A percentile compares a stretch with the other conserved stretches of the same genome.
These are phyloP conservation scores for Coemansia sp. DNA, from an alignment of 192 early-diverging fungal genomes.

Conservation along the genomic window DNA sequence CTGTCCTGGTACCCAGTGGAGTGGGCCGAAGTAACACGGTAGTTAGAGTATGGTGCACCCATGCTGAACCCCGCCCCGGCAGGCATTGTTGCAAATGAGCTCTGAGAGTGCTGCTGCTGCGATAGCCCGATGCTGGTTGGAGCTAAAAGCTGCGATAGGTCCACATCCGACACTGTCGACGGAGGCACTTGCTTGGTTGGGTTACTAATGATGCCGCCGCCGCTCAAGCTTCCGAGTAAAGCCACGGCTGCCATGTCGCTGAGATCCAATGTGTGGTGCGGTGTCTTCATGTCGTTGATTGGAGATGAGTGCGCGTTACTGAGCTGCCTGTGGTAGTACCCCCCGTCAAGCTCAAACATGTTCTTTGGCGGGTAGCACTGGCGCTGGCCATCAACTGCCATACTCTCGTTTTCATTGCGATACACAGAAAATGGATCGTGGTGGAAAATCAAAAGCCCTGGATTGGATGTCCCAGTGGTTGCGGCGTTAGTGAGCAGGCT, in stretches of 20 bases:
- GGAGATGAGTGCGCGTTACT: background rate
- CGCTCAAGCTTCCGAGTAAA: constrained; percentile 45
- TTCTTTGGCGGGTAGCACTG: constrained; percentile 5
- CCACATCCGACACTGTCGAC: constrained; percentile 7
- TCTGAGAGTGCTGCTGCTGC: constrained; percentile 3
- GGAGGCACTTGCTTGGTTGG: constrained; percentile 13
- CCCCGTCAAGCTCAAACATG: constrained; percentile 1
- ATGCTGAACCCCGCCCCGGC: background rate
- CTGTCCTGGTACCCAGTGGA: constrained; percentile 6
- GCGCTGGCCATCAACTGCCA: constrained; percentile 1
- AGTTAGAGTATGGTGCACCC: constrained; percentile 25
- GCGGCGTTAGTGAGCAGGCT: background rate
- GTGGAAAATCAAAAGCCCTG: constrained; percentile 19
- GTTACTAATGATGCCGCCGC: background rate
- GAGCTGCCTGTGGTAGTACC: background rate
- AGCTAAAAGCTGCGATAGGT: constrained; percentile 5
- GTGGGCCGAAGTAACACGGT: constrained; percentile 22
- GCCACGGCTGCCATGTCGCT: constrained; percentile 52
- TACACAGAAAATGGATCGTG: constrained; percentile 20
- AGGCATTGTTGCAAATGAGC: background rate
- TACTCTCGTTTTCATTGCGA: constrained; percentile 16
- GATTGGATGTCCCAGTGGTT: background rate
- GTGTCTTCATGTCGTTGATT: background rate
- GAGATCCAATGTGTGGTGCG: constrained; percentile 17
- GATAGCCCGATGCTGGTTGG: background rate